Evolutionary conservation across 257 asterid genomes (phyloP).

Genomic region (Knoxia roxburghii): DNA sequence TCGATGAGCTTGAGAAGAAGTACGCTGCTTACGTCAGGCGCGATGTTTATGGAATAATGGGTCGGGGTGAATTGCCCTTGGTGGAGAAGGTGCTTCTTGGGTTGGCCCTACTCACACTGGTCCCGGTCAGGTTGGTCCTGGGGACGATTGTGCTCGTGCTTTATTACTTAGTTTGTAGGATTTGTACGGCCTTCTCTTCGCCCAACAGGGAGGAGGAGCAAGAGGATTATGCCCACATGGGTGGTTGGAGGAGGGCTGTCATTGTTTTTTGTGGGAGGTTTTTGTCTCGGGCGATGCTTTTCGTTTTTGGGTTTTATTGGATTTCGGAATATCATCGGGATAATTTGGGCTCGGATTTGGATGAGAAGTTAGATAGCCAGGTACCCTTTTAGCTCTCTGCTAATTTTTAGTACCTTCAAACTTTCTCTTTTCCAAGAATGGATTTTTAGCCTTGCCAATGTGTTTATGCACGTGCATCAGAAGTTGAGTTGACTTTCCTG

Average conservation of each 20-base stretch:
- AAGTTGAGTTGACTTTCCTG: neutral
- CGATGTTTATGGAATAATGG: constrained; percentile 81
- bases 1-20: constrained; percentile 69
- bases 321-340: constrained; percentile 31
- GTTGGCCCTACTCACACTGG: constrained; percentile 45
- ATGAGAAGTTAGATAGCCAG: constrained; percentile 32
- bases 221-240: constrained; percentile 90
- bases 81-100: constrained; percentile 54
- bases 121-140: constrained; percentile 59
- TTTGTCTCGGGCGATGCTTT: constrained; percentile 58
- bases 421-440: no score
- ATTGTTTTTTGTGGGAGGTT: constrained; percentile 61
- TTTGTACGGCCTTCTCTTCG: constrained; percentile 59
- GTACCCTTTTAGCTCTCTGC: constrained; percentile 19
- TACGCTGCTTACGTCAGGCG: constrained; percentile 65
- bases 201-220: constrained; percentile 79
- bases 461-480: neutral
- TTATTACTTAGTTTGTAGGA: constrained; percentile 69
- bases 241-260: constrained; percentile 81
- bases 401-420: no score
- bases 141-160: constrained; percentile 44
- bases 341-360: constrained; percentile 22
- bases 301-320: constrained; percentile 80
- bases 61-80: constrained; percentile 59
- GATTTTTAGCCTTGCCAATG: neutral